A percentile compares a stretch with the other conserved stretches of the same genome.
phyloP scores from a whole-genome alignment of 352 stramenopile species.

The Pythium phragmiticola region DNA sequence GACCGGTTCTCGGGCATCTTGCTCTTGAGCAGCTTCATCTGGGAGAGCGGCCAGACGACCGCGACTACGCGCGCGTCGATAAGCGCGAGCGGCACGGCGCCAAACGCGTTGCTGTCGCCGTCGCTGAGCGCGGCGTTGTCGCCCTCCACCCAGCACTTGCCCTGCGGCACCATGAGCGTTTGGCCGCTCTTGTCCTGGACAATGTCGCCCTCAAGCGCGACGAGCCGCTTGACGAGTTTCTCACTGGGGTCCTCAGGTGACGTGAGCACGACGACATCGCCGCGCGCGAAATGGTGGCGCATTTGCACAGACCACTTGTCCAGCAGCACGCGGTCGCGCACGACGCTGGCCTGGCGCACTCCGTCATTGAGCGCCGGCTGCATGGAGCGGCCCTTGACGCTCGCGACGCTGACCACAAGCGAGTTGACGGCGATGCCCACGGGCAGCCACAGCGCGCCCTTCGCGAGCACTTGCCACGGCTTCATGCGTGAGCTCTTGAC shows the following conservation, averaged over 20 bases:
- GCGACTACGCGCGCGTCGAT: slow-evolving; percentile 77
- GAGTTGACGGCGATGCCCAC: slow-evolving; percentile 79
- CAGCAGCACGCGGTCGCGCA: slow-evolving; percentile 80
- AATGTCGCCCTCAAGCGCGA: slow-evolving; percentile 74
- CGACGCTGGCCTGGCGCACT: slow-evolving; percentile 46
- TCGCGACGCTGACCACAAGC: slow-evolving; percentile 65
- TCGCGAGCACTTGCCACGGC: slow-evolving; percentile 60
- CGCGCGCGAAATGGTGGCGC: slow-evolving; percentile 55
- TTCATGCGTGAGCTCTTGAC: slow-evolving; percentile 28
- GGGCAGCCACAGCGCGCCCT: slow-evolving; percentile 73
- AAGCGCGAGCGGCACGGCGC: slow-evolving; percentile 73
- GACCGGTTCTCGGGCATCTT: slow-evolving; percentile 58
- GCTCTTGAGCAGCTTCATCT: slow-evolving; percentile 59
- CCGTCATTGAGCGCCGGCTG: slow-evolving; percentile 79
- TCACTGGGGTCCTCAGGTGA: slow-evolving; percentile 56
- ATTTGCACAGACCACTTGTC: slow-evolving; percentile 86
- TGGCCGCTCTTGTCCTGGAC: slow-evolving; percentile 43
- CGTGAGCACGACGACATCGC: slow-evolving; percentile 79
- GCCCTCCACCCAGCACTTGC: slow-evolving; percentile 86
- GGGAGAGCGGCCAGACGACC: slow-evolving; percentile 71
- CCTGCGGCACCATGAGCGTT: slow-evolving; percentile 50
- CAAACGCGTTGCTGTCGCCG: slow-evolving; percentile 71
- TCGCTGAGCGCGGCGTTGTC: slow-evolving; percentile 77
- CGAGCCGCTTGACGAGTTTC: slow-evolving; percentile 76
- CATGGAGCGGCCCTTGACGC: slow-evolving; percentile 82